Evolutionary conservation across 257 asterid species (phyloP).

Genomic region (Capsicum chinense): DNA sequence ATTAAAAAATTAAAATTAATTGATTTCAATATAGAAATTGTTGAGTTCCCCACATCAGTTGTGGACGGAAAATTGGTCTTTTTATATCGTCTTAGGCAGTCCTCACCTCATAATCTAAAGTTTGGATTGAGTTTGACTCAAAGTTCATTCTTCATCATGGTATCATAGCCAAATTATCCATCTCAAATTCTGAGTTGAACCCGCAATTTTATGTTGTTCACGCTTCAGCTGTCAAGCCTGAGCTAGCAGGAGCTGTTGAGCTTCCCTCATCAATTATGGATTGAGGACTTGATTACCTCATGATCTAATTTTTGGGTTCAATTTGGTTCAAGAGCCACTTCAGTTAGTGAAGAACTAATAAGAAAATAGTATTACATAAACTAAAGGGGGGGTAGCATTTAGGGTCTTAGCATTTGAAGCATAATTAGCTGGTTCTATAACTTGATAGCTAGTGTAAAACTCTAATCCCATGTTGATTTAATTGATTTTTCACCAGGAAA

Average conservation of each 20-base stretch:
- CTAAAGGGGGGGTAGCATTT: background rate
- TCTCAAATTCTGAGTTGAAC: background rate
- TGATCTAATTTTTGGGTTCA: background rate
- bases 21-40: background rate
- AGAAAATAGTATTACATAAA: background rate
- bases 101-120: background rate
- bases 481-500: constrained; percentile 45
- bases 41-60: background rate
- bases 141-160: background rate
- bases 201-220: background rate
- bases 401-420: background rate
- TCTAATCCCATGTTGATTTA: background rate
- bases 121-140: background rate
- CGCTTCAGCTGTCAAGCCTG: background rate
- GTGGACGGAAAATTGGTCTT: background rate
- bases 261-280: background rate
- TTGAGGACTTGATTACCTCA: background rate
- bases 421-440: background rate
- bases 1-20: background rate
- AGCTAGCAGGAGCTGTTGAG: background rate
- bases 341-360: background rate
- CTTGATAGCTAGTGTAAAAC: background rate
- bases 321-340: background rate
- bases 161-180: background rate
- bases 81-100: background rate